phyloP scores from a whole-genome alignment of 192 early-diverging fungal species.

The Linnemannia elongata region DNA sequence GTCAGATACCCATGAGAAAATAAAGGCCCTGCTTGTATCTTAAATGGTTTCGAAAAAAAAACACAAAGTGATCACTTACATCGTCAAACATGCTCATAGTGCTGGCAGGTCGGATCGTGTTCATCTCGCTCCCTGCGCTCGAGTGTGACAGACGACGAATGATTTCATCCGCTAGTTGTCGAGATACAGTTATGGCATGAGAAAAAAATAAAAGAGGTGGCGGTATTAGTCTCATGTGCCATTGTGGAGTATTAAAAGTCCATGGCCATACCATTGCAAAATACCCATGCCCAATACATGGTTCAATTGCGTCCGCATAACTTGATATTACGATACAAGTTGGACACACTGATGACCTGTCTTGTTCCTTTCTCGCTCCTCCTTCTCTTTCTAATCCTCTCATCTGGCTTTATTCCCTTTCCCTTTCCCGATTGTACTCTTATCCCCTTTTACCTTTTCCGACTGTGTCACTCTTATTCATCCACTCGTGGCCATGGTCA shows the following conservation, averaged over 20 bases:
- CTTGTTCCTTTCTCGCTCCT: not conserved
- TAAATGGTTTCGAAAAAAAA: not conserved
- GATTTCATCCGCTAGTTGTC: slow-evolving; percentile 17
- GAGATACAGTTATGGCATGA: too few species aligned
- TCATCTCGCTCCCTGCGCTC: slow-evolving; percentile 12
- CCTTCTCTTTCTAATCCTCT: not conserved
- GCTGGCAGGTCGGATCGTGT: slow-evolving; percentile 3
- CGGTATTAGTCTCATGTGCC: not conserved
- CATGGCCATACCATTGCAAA: not conserved
- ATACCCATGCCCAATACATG: too few species aligned
- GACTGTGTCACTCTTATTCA: not conserved
- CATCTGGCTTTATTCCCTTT: not conserved
- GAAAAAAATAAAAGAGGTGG: not conserved
- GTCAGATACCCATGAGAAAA: not conserved
- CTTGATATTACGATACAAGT: not conserved
- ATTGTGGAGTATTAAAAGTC: not conserved
- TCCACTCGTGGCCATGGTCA: too few species aligned
- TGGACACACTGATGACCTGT: not conserved
- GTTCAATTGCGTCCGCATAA: too few species aligned
- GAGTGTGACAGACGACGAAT: slow-evolving; percentile 26
- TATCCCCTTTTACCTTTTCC: not conserved
- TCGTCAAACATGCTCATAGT: slow-evolving; percentile 10
- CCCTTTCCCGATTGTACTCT: too few species aligned
- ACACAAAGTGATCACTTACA: slow-evolving; percentile 11
- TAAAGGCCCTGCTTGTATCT: not conserved